These are phyloP conservation scores for Paramarasmius palmivorus DNA, from an alignment of 1,284 basidiomycete species.

Conservation along the genomic window DNA sequence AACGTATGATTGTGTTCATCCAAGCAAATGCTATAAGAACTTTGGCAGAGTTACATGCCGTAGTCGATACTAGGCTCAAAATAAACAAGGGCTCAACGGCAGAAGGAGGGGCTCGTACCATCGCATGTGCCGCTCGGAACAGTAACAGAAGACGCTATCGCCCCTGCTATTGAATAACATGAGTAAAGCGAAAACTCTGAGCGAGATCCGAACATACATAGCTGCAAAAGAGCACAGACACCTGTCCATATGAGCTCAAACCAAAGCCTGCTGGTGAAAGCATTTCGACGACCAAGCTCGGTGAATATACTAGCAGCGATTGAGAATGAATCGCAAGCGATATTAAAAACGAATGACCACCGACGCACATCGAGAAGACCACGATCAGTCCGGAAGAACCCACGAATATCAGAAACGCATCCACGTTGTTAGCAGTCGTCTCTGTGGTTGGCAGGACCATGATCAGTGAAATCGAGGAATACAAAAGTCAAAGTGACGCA, in stretches of 20 bases:
- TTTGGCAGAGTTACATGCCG: conserved; percentile 53
- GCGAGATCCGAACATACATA: conserved; percentile 46
- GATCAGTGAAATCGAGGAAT: conserved; percentile 1
- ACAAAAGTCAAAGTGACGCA: conserved; percentile 5
- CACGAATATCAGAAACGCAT: conserved; percentile 63
- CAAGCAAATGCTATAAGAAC: conserved; percentile 67
- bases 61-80: not conserved
- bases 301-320: conserved; percentile 50
- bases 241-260: conserved; percentile 68
- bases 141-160: conserved; percentile 43
- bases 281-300: conserved; percentile 53
- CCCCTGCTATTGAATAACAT: conserved; percentile 40
- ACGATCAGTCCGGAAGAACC: conserved; percentile 58
- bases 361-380: conserved; percentile 60
- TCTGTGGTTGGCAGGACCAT: conserved; percentile 7
- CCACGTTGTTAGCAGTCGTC: conserved; percentile 36
- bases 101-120: conserved; percentile 11
- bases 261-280: conserved; percentile 64
- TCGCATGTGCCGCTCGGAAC: conserved; percentile 35
- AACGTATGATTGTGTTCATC: conserved; percentile 56
- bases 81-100: conserved; percentile 18
- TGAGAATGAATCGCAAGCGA: not conserved
- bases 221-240: conserved; percentile 56
- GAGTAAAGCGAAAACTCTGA: conserved; percentile 3
- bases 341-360: not conserved